These are phyloP conservation scores for Dalbergia cultrata DNA, from an alignment of 306 rosid species.

Conservation along the genomic window DNA sequence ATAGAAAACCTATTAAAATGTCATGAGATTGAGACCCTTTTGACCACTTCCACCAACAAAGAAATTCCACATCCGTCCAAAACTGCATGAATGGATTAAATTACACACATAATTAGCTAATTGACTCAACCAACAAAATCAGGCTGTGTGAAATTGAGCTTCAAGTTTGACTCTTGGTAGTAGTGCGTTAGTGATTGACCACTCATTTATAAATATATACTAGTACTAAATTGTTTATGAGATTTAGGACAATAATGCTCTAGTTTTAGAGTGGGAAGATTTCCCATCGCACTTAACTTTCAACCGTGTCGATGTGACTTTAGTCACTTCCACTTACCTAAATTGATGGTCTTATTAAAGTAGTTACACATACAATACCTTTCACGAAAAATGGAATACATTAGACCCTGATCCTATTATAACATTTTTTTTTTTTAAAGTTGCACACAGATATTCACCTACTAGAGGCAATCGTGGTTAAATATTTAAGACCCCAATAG, in stretches of 20 bases:
- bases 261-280: neutral
- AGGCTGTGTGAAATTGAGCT: neutral
- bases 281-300: neutral
- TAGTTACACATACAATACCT: too few species aligned
- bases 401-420: too few species aligned
- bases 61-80: neutral
- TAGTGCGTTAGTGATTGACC: neutral
- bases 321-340: neutral
- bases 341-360: too few species aligned
- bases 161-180: neutral
- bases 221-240: neutral
- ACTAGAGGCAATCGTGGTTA: too few species aligned
- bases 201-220: neutral
- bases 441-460: too few species aligned
- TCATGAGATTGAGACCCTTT: neutral
- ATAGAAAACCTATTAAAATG: neutral
- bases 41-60: neutral
- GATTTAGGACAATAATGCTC: neutral
- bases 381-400: too few species aligned
- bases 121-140: neutral
- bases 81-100: neutral
- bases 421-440: too few species aligned
- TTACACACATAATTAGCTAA: neutral
- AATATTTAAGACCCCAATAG: too few species aligned
- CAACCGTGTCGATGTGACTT: neutral